A percentile compares a stretch with the other conserved stretches of the same genome.
phyloP scores from a whole-genome alignment of 2,329 filamentous ascomycete species.

The Periconia sp. region DNA sequence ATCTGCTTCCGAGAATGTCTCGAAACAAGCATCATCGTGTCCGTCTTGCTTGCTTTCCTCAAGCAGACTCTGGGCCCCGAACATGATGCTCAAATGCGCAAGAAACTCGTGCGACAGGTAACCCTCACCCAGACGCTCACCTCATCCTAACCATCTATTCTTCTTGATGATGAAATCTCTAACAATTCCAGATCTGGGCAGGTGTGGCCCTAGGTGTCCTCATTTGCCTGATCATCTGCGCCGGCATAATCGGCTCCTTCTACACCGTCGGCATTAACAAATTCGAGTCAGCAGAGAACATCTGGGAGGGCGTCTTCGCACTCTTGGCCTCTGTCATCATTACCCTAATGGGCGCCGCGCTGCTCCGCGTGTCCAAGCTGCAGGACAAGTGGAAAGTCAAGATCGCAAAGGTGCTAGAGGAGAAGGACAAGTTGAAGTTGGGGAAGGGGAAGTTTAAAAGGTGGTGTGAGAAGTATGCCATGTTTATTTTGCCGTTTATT shows the following conservation, averaged over 20 bases:
- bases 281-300: conserved; percentile 72
- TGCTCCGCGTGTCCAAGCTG: conserved; percentile 81
- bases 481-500: conserved; percentile 86
- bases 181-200: conserved; percentile 65
- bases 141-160: neutral
- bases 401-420: conserved; percentile 72
- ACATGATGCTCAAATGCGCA: conserved; percentile 68
- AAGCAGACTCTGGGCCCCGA: conserved; percentile 78
- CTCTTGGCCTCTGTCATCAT: conserved; percentile 81
- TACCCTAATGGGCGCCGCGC: conserved; percentile 77
- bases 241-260: conserved; percentile 73
- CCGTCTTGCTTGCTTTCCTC: conserved; percentile 83
- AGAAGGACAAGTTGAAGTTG: conserved; percentile 51
- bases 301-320: conserved; percentile 82
- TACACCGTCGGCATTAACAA: conserved; percentile 71
- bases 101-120: conserved; percentile 70
- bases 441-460: conserved; percentile 60
- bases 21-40: conserved; percentile 84
- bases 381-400: conserved; percentile 89
- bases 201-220: conserved; percentile 68
- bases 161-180: neutral
- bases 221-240: conserved; percentile 69
- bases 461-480: conserved; percentile 78
- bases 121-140: neutral
- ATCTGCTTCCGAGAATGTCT: conserved; percentile 86